Evolutionary conservation across 1,139 yeast species (phyloP).

Genomic region (Zygoascus hellenicus): DNA sequence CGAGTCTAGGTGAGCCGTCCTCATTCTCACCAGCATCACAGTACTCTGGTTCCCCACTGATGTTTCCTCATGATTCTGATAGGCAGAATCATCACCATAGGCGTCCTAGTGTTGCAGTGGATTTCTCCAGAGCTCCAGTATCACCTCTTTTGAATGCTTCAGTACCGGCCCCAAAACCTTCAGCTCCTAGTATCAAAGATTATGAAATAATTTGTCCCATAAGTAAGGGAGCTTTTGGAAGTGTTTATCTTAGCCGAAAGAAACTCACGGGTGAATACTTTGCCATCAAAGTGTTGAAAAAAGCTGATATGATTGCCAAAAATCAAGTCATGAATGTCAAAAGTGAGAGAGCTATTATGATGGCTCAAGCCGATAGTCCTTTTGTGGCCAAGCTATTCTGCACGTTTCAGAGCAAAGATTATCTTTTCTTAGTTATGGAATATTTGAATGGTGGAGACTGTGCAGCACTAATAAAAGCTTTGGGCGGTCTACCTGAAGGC

Average conservation of each 20-base stretch:
- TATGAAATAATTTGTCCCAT: conserved; percentile 90
- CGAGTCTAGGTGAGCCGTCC: conserved; percentile 1
- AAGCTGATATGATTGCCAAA: conserved; percentile 94
- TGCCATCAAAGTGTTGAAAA: conserved; percentile 90
- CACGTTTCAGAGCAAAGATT: conserved; percentile 85
- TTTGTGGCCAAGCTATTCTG: conserved; percentile 87
- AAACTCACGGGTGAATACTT: conserved; percentile 88
- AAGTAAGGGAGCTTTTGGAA: conserved; percentile 96
- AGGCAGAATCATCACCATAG: conserved; percentile 23
- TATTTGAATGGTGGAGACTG: conserved; percentile 95
- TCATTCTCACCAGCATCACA: conserved; percentile 27
- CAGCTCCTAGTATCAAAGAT: conserved; percentile 71
- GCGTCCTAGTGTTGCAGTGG: conserved; percentile 26
- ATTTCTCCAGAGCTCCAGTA: conserved; percentile 50
- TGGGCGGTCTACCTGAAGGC: conserved; percentile 71
- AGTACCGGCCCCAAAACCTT: conserved; percentile 37
- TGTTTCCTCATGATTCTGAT: conserved; percentile 26
- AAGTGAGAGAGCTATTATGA: conserved; percentile 94
- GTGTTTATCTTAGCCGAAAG: conserved; percentile 81
- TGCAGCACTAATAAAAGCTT: conserved; percentile 73
- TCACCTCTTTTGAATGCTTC: conserved; percentile 76
- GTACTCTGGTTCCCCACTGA: conserved; percentile 26
- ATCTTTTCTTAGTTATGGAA: conserved; percentile 91
- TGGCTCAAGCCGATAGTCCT: conserved; percentile 92
- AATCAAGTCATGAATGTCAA: conserved; percentile 93